Conservation (phyloP, 805 yeast species). For the Blastobotrys muscicola region DNA sequence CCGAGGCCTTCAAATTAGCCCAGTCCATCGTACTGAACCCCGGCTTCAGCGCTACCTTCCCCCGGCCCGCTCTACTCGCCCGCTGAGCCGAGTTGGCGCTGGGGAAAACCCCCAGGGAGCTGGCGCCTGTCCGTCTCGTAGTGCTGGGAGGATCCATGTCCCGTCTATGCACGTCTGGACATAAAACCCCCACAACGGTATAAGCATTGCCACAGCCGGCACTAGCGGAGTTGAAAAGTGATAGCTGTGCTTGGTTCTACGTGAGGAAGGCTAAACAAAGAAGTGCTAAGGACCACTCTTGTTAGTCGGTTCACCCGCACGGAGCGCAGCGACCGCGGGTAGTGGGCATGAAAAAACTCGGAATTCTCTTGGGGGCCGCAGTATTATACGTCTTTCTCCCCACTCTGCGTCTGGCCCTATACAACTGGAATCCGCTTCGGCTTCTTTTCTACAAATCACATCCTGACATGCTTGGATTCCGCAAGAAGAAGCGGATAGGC, state of each 20-base stretch:
- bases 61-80: constrained; percentile 22
- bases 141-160: too few species aligned
- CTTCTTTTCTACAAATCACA: constrained; percentile 1
- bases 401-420: neutral
- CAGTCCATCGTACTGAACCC: constrained; percentile 85
- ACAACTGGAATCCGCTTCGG: constrained; percentile 1
- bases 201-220: too few species aligned
- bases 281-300: too few species aligned
- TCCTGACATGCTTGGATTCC: constrained; percentile 10
- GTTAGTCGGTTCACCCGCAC: too few species aligned
- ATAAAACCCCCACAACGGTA: too few species aligned
- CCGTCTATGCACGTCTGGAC: too few species aligned
- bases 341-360: too few species aligned
- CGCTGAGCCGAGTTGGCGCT: constrained; percentile 11
- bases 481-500: constrained; percentile 26
- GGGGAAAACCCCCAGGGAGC: constrained; percentile 6
- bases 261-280: too few species aligned
- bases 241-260: too few species aligned
- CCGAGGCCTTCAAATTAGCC: constrained; percentile 51
- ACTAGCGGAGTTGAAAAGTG: too few species aligned
- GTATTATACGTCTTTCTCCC: constrained; percentile 1
- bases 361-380: neutral
- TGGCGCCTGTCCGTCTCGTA: neutral
- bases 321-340: too few species aligned
- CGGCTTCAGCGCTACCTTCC: constrained; percentile 58